Percentiles rank a stretch among this genome's conserved stretches.
These are phyloP conservation scores for Kewa caespitosa DNA, from an alignment of 179 eudicot genomes.

Conservation along the genomic window DNA sequence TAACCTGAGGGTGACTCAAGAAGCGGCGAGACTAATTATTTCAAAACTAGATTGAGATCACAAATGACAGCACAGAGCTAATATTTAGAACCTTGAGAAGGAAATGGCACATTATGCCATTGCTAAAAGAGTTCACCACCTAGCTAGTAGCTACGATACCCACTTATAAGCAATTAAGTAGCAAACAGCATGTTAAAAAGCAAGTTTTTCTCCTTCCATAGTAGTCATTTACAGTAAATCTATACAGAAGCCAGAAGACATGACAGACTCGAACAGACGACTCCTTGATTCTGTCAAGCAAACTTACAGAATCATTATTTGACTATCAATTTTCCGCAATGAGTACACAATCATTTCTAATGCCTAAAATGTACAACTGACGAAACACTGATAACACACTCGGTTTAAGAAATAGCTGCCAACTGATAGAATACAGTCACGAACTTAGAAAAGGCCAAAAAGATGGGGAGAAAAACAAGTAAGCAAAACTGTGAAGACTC, in stretches of 20 bases:
- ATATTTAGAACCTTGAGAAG: slow-evolving; percentile 5
- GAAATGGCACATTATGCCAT: background rate
- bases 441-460: background rate
- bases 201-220: background rate
- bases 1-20: no score
- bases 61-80: background rate
- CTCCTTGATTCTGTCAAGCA: background rate
- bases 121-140: background rate
- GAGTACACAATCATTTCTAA: no score
- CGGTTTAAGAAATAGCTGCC: background rate
- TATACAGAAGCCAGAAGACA: background rate
- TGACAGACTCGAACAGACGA: no score
- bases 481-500: no score
- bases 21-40: no score
- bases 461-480: no score
- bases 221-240: background rate
- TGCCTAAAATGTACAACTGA: no score
- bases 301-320: background rate
- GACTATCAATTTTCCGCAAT: no score
- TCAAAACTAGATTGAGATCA: no score
- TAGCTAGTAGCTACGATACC: background rate
- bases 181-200: background rate
- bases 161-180: background rate
- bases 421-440: background rate
- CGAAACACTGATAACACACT: background rate